Evolutionary conservation across 2,329 filamentous ascomycete genomes (phyloP), one percentile per base, ranked within the genome.

Genomic region (Sporothrix phasma): DNA sequence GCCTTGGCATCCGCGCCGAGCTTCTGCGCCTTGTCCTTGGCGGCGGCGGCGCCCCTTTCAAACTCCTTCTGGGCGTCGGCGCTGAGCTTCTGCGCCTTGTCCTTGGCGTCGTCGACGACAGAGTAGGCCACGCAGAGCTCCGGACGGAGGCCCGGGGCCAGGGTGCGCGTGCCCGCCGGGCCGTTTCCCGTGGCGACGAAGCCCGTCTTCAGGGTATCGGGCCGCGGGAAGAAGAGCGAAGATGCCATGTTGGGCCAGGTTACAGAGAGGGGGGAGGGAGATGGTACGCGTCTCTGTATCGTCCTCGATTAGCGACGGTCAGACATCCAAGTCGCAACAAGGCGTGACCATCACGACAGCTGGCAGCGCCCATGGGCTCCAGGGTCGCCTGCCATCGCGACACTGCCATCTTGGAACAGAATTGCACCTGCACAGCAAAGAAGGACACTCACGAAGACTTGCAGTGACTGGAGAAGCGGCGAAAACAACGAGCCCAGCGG

Each of bases 1-100:
- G 81, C 81, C 29, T 82, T 77, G 3, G 90, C 89, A 71, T 90
- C 87, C 62, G 82, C 80, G 71, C 87, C 86, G 67, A 93, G 77
- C 71, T 88, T 81, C 68, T 83, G 78, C 3, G 88, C 86, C 73
- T 88, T 90, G 70, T 83, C 80, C 76, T 92, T 91, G 62, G 84
- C 84, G 74, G n/a, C n/a, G n/a, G n/a, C n/a, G n/a, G n/a, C n/a
- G n/a, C n/a, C n/a, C n/a, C n/a, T n/a, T n/a, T n/a, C n/a, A n/a
- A n/a, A n/a, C n/a, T n/a, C n/a, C n/a, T n/a, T n/a, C n/a, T n/a
- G n/a, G n/a, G n/a, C n/a, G n/a, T n/a, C n/a, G n/a, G n/a, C n/a
- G n/a, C n/a, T n/a, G n/a, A n/a, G n/a, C n/a, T n/a, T n/a, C n/a
- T n/a, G n/a, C n/a, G n/a, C n/a, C n/a, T n/a, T n/a, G n/a, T n/a